Conservation (phyloP, 2,329 filamentous ascomycete species). For the Aspergillus floridensis region DNA sequence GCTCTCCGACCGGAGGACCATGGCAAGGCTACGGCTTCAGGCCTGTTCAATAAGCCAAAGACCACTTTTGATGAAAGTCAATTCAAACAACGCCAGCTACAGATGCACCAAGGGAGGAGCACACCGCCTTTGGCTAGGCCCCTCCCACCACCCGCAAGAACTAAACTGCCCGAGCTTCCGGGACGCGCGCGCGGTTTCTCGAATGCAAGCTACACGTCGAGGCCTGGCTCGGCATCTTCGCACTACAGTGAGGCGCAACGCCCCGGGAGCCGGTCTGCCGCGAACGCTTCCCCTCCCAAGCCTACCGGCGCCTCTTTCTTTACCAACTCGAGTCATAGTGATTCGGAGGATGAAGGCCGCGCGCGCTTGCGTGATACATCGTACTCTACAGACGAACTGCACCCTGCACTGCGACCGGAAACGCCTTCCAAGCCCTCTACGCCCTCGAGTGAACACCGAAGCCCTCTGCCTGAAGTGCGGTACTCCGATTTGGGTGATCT, state of each 20-base stretch:
- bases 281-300: constrained; percentile 30
- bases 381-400: constrained; percentile 33
- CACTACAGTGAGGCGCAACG: constrained; percentile 34
- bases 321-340: constrained; percentile 37
- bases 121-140: constrained; percentile 49
- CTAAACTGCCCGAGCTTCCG: constrained; percentile 20
- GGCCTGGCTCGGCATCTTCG: constrained; percentile 39
- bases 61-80: constrained; percentile 80
- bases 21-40: constrained; percentile 76
- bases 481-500: constrained; percentile 40
- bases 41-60: constrained; percentile 68
- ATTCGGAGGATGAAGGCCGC: constrained; percentile 38
- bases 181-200: constrained; percentile 35
- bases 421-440: constrained; percentile 32
- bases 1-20: constrained; percentile 72
- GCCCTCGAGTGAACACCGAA: constrained; percentile 29
- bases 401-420: constrained; percentile 37
- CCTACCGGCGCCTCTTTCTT: constrained; percentile 33
- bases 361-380: constrained; percentile 25
- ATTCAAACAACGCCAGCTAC: constrained; percentile 76
- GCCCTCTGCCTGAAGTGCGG: constrained; percentile 35
- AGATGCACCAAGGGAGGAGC: constrained; percentile 73
- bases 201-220: constrained; percentile 38
- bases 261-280: constrained; percentile 24
- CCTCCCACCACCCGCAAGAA: constrained; percentile 26